Base-by-base conservation (phyloP, 2,329 filamentous ascomycete genomes). In the Hypoxylon sp. region DNA sequence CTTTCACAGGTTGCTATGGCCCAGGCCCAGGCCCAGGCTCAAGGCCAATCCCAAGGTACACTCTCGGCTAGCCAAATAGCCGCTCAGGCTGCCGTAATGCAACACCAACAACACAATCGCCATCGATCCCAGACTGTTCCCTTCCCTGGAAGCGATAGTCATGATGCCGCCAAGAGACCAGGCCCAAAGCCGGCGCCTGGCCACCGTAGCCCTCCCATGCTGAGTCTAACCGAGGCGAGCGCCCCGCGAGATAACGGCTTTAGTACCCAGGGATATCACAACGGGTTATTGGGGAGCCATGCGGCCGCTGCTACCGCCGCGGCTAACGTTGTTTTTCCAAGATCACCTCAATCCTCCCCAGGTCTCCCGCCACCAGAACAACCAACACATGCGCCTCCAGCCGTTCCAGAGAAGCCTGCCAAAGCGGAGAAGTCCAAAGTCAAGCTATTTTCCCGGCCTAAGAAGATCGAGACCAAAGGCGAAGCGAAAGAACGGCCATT, bases 361-460 rank as follows among this genome's bases (percentile, higher is more conserved):
- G 79, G 80, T 28, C 76, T 83, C 7, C 78, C 80, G 4, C 67
- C 78, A 14, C 77, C 74, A 30, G 72, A 77, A 11, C 74, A 73
- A 13, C 76, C 68, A 58, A 79, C 72, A 68, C 69, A 69, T 30
- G 78, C 78, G 10, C 80, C 80, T 30, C 80, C 79, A 21, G 76
- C 77, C 7, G 73, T 82, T 48, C 80, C 83, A 2, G 89, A 91
- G 71, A 90, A 91, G 77, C 85, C 86, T 21, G 74, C 78, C 32
- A 87, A 88, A 73, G 83, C 87, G 28, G 90, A 93, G 73, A 92
- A 93, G 79, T 89, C 89, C 67, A 94, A 93, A 80, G 91, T 93
- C 77, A 95, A 95, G 82, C 84, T 95, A 28, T 94, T 94, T 76
- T 93, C 90, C 5, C 87, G 92, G 55, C 91, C 91, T 0, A 91